Conservation (phyloP, 768 basidiomycete genomes). For the Macrolepiota fuliginosa region DNA sequence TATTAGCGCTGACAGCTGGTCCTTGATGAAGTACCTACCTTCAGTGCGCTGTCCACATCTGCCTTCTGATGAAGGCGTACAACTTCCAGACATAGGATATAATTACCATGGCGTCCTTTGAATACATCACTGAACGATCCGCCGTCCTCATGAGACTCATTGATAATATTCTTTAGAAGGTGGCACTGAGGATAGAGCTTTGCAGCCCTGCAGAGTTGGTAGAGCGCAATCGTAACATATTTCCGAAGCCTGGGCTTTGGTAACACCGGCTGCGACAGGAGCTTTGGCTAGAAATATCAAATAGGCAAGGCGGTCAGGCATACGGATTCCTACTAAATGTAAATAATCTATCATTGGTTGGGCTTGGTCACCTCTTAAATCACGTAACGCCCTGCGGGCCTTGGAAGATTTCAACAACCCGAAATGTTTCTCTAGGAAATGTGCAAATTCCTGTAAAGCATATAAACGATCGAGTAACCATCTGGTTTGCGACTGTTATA, state of each 20-base stretch:
- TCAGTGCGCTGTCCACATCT: conserved; percentile 16
- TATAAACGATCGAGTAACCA: too few relatives aligned
- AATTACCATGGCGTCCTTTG: background rate
- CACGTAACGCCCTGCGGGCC: too few relatives aligned
- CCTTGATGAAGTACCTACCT: conserved; percentile 14
- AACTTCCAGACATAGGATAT: conserved; percentile 21
- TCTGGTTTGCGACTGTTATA: too few relatives aligned
- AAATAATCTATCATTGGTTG: background rate
- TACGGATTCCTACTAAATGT: conserved; percentile 33
- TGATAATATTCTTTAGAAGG: conserved; percentile 31
- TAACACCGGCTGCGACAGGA: background rate
- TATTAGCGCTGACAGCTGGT: too few relatives aligned
- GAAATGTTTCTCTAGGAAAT: too few relatives aligned
- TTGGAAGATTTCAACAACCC: too few relatives aligned
- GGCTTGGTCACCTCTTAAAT: background rate
- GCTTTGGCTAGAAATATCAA: background rate
- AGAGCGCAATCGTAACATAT: background rate
- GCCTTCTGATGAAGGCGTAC: conserved; percentile 21
- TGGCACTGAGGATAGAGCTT: background rate
- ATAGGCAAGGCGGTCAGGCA: conserved; percentile 57
- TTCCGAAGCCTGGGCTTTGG: conserved; percentile 50
- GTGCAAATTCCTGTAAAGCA: too few relatives aligned
- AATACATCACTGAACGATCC: background rate
- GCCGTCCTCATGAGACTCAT: background rate
- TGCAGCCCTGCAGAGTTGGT: background rate